These are phyloP conservation scores for Didymellaceae sp. DNA, from an alignment of 2,329 filamentous ascomycete genomes.

Conservation along the genomic window DNA sequence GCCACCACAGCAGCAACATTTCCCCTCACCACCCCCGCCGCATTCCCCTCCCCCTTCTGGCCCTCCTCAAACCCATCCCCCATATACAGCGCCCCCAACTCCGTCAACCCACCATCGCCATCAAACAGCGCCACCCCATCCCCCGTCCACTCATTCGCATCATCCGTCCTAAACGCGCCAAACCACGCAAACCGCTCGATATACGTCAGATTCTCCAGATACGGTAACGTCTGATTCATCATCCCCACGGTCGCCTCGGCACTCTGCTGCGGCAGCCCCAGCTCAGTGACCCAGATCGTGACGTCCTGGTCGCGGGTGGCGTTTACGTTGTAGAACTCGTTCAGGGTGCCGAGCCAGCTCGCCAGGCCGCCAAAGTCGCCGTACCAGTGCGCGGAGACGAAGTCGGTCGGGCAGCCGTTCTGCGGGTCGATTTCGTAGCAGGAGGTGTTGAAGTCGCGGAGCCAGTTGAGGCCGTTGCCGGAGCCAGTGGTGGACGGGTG, in stretches of 20 bases:
- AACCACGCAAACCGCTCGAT: constrained; percentile 49
- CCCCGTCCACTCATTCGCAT: constrained; percentile 47
- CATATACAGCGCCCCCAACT: constrained; percentile 43
- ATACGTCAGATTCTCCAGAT: constrained; percentile 67
- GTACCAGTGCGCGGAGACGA: constrained; percentile 62
- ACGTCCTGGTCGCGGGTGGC: constrained; percentile 51
- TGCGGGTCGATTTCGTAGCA: constrained; percentile 52
- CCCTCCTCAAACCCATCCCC: constrained; percentile 39
- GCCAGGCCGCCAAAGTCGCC: constrained; percentile 73
- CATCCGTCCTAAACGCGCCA: constrained; percentile 41
- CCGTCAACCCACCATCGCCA: constrained; percentile 39
- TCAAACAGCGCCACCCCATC: constrained; percentile 45
- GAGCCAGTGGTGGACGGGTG: constrained; percentile 74
- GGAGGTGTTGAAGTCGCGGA: constrained; percentile 69
- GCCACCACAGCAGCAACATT: constrained; percentile 14
- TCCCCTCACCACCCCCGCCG: constrained; percentile 1
- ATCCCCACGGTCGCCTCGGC: constrained; percentile 67
- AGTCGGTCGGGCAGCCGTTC: constrained; percentile 57
- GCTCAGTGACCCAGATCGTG: constrained; percentile 79
- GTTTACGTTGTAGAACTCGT: constrained; percentile 58
- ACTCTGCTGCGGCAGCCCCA: constrained; percentile 65
- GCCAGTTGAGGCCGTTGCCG: constrained; percentile 68
- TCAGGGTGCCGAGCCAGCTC: constrained; percentile 68
- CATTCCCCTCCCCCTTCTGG: constrained; percentile 37
- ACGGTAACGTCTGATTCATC: constrained; percentile 72